Conservation (phyloP, 495 filamentous ascomycete species). For the Aspergillus biplanus region DNA sequence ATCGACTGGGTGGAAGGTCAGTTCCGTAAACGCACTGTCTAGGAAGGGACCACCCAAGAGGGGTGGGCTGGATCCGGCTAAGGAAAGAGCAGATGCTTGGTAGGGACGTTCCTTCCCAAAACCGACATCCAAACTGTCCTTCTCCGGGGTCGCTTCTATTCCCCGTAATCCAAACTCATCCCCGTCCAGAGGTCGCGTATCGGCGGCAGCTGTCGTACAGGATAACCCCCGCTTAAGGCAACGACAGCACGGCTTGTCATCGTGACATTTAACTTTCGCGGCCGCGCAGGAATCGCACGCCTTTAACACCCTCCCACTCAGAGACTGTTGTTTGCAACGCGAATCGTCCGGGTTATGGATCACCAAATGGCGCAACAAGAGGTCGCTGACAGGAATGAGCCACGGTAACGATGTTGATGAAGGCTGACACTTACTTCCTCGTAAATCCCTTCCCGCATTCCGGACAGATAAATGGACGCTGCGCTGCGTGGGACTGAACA, state of each 20-base stretch:
- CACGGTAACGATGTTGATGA: background rate
- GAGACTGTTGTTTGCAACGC: background rate
- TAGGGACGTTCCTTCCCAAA: too few species aligned
- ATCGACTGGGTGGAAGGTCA: too few species aligned
- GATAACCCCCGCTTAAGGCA: background rate
- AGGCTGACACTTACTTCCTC: background rate
- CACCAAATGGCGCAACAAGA: background rate
- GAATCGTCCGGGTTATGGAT: background rate
- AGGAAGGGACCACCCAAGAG: too few species aligned
- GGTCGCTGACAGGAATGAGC: background rate
- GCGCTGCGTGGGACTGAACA: background rate
- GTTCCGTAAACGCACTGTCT: too few species aligned
- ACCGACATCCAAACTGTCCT: too few species aligned
- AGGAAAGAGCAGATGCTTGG: too few species aligned
- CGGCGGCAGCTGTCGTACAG: background rate
- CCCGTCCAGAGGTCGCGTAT: too few species aligned
- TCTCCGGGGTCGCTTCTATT: too few species aligned
- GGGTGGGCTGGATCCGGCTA: too few species aligned
- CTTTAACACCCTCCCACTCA: background rate
- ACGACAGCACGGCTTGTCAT: background rate
- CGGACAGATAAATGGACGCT: background rate
- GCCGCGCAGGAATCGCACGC: background rate
- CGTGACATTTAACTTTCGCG: background rate
- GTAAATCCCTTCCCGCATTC: background rate
- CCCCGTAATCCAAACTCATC: too few species aligned